A percentile compares a stretch with the other conserved stretches of the same genome.
These are phyloP conservation scores for Carex cristatella DNA, from an alignment of 176 grass and related monocot species.

Conservation along the genomic window DNA sequence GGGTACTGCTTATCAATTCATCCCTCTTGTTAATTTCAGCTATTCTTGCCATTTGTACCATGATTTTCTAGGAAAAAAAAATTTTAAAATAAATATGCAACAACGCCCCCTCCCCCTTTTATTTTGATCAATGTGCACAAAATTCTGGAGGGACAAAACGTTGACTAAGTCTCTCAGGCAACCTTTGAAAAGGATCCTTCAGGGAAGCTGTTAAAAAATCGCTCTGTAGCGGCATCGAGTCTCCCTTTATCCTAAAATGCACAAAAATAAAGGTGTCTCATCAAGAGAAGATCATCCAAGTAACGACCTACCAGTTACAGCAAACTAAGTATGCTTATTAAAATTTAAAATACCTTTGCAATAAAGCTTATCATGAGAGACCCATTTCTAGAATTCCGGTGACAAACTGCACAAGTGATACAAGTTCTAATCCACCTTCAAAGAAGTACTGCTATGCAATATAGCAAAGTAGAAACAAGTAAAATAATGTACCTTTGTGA, in stretches of 20 bases:
- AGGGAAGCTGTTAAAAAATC: not conserved
- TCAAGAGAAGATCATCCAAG: not conserved
- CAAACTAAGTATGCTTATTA: not conserved
- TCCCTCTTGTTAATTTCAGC: not conserved
- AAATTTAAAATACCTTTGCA: constrained; percentile 60
- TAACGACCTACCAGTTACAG: not conserved
- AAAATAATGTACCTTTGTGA: constrained; percentile 59
- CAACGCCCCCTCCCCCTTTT: not conserved
- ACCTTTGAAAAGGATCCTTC: constrained; percentile 15
- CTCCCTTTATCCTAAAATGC: constrained; percentile 9
- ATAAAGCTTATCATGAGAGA: constrained; percentile 61
- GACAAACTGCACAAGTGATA: constrained; percentile 47
- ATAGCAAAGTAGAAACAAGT: not conserved
- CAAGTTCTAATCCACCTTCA: constrained; percentile 4
- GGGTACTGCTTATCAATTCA: not conserved
- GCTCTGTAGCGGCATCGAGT: not conserved
- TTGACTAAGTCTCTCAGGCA: not conserved
- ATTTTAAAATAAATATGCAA: not conserved
- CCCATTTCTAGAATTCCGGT: constrained; percentile 54
- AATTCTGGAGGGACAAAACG: not conserved
- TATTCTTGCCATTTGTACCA: not conserved
- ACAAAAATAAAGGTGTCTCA: not conserved
- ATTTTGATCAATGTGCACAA: not conserved
- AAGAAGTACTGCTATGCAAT: constrained; percentile 2
- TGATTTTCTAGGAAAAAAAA: not conserved